These are phyloP conservation scores for Scenedesmus sp. DNA, from an alignment of 163 green algal species.

Conservation along the genomic window DNA sequence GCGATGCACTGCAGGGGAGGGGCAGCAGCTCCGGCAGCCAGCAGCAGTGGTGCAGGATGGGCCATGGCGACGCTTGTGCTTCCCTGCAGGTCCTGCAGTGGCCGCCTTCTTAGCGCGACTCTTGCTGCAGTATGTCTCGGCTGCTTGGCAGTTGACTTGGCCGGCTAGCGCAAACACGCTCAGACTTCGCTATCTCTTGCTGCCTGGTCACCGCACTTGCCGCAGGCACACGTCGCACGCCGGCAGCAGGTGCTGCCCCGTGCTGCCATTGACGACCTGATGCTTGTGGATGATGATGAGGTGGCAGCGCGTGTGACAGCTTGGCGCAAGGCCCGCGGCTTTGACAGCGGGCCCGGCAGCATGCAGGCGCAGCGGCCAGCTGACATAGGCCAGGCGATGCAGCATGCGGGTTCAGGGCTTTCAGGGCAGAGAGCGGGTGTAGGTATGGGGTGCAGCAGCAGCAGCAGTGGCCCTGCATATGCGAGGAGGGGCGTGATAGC, in stretches of 20 bases:
- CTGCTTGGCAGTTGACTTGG: not conserved
- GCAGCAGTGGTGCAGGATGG: no score
- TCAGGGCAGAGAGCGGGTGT: not conserved
- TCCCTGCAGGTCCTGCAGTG: no score
- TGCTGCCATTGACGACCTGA: slow-evolving; percentile 40
- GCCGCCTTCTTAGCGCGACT: no score
- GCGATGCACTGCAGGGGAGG: no score
- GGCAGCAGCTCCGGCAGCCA: no score
- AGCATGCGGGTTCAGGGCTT: not conserved
- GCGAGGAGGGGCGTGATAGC: not conserved
- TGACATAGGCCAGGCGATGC: not conserved
- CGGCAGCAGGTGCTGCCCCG: slow-evolving; percentile 27
- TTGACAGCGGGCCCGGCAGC: not conserved
- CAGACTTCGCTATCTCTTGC: not conserved
- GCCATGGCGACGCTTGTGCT: no score
- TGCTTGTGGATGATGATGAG: slow-evolving; percentile 45
- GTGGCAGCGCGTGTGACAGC: not conserved
- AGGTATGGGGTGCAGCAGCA: not conserved
- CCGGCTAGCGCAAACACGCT: not conserved
- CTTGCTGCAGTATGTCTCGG: no score
- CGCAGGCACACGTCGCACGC: slow-evolving; percentile 27
- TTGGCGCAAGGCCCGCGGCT: slow-evolving; percentile 31
- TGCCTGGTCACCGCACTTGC: not conserved
- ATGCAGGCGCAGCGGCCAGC: not conserved
- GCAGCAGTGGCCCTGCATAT: not conserved